Evolutionary conservation across 2,329 filamentous ascomycete species (phyloP).

Genomic region (Clonostachys chloroleuca): DNA sequence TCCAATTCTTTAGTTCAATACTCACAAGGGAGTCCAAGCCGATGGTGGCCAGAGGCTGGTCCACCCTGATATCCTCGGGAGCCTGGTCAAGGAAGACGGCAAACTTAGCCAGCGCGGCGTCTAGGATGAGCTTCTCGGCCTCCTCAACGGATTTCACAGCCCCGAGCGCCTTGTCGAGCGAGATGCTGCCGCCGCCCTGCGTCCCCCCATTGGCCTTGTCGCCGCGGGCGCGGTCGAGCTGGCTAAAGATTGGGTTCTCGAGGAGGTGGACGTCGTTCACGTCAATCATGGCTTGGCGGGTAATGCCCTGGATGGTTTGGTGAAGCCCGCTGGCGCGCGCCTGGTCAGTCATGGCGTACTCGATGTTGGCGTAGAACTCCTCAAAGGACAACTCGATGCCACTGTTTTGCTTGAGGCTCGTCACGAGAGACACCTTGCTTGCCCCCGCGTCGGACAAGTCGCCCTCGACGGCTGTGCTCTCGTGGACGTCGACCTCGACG

Average conservation of each 20-base stretch:
- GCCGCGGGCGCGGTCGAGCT: too few species aligned
- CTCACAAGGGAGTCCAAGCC: slow-evolving; percentile 14
- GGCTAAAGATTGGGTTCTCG: not conserved
- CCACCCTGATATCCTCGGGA: slow-evolving; percentile 5
- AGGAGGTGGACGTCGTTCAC: not conserved
- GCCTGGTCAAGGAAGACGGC: slow-evolving; percentile 9
- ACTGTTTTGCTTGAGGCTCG: not conserved
- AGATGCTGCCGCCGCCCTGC: too few species aligned
- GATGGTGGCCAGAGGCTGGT: slow-evolving; percentile 7
- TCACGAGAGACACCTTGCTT: too few species aligned
- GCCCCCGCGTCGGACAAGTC: too few species aligned
- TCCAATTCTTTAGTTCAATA: slow-evolving; percentile 15
- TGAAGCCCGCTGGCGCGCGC: too few species aligned
- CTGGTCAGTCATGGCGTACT: not conserved
- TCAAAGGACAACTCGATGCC: not conserved
- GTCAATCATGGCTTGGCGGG: not conserved
- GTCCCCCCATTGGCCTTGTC: too few species aligned
- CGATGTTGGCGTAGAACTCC: not conserved
- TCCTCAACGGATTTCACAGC: slow-evolving; percentile 6
- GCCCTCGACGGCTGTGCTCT: too few species aligned
- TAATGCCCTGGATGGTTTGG: not conserved
- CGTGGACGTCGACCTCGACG: not conserved
- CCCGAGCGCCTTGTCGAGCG: slow-evolving; percentile 1
- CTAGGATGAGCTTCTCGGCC: slow-evolving; percentile 7
- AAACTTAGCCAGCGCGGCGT: slow-evolving; percentile 10